phyloP scores from a whole-genome alignment of 805 yeast species.

The Candida insectorum region DNA sequence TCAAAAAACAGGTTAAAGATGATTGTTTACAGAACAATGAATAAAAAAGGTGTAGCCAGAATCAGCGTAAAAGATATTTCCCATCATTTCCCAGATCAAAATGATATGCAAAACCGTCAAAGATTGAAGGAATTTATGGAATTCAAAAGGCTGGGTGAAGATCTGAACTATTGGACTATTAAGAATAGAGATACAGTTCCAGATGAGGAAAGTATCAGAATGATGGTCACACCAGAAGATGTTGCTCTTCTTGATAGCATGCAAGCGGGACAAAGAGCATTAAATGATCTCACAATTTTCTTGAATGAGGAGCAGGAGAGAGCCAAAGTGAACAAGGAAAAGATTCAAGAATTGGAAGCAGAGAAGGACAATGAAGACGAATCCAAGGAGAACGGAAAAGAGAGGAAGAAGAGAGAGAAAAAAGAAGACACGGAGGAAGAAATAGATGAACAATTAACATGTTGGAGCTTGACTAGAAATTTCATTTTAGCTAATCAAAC shows the following conservation, averaged over 20 bases:
- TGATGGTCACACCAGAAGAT: constrained; percentile 93
- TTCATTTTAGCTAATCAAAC: constrained; percentile 94
- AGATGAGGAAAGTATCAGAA: constrained; percentile 67
- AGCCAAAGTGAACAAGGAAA: constrained; percentile 22
- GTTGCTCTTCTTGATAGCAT: constrained; percentile 80
- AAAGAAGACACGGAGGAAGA: constrained; percentile 45
- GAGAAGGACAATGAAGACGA: constrained; percentile 39
- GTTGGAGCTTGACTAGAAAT: constrained; percentile 92
- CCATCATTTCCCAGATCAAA: constrained; percentile 92
- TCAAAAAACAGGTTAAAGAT: constrained; percentile 86
- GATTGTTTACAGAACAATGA: constrained; percentile 87
- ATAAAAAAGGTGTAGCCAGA: constrained; percentile 68
- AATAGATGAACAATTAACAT: constrained; percentile 80
- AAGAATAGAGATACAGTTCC: constrained; percentile 61
- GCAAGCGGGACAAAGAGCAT: constrained; percentile 87
- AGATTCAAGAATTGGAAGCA: constrained; percentile 23
- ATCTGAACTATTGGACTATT: constrained; percentile 93
- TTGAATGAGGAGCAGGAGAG: constrained; percentile 25
- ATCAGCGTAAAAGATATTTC: constrained; percentile 84
- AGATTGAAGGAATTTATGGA: constrained; percentile 97
- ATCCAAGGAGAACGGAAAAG: constrained; percentile 26
- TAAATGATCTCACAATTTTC: constrained; percentile 71
- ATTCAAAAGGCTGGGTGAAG: constrained; percentile 83
- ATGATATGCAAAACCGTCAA: constrained; percentile 95
- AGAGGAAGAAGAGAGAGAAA: constrained; percentile 26